Evolutionary conservation across 108 stramenopile species (phyloP), one percentile per base, ranked within the genome.

Genomic region (Schizochytrium sp.): DNA sequence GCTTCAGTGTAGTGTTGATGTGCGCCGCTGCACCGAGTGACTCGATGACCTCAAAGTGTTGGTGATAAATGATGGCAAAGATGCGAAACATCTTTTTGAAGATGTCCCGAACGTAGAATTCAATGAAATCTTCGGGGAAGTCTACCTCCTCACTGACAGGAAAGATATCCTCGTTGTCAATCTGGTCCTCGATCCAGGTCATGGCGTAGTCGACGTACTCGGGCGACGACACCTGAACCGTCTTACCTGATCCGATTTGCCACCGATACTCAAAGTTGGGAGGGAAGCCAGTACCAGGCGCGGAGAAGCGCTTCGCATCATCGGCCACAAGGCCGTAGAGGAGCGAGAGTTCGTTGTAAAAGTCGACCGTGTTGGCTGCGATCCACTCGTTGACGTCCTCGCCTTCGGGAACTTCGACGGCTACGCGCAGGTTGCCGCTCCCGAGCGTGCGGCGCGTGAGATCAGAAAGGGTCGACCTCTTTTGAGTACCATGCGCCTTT

Each of bases 1-100:
- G 94, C 92, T 94, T 94, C 91, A 94, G 93, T 44, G 90, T 93
- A 5, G 94, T 93, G 92, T 94, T 94, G 23, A 94, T 76, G 89
- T 94, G 94, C 18, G 92, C 88, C 14, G 89, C 93, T 18, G 93
- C 94, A 45, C 90, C 91, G 5, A 91, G 88, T 57, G 57, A 51
- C 88, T 93, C 92, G 21, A 94, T 87, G 51, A 58, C 88, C n/a
- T 87, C 63, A 57, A 90, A 93, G 90, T 92, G 93, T 29, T 91
- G 87, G 69, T 91, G 57, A 89, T 94, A 94, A 44, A 94, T 89
- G 89, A 93, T 92, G 44, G 93, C 94, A 89, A 90, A 94, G 21
- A 94, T 89, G 43, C 93, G 92, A 89, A 94, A 94, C 53, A 94
- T 87, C 41, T 93, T 89, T 51, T 90, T 92, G 91, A 93, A 94